Evolutionary conservation across 2,329 filamentous ascomycete species (phyloP).

Genomic region (Apiospora koreana): DNA sequence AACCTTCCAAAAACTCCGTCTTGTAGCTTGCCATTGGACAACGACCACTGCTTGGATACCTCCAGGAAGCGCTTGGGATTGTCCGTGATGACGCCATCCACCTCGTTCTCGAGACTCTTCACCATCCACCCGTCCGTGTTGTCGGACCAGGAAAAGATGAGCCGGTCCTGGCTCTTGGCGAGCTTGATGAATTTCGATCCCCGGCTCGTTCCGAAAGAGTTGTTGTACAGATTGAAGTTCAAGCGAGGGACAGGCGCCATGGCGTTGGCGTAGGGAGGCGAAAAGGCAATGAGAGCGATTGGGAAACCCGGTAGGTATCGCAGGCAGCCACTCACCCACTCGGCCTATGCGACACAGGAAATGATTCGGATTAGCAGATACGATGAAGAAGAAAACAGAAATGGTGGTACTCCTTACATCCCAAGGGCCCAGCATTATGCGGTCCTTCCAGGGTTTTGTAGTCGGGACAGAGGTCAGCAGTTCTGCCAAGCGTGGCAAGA

Average conservation of each 20-base stretch:
- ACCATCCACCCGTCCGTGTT: constrained; percentile 13
- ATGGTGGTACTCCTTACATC: background rate
- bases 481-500: background rate
- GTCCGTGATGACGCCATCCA: constrained; percentile 13
- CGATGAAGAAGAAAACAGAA: background rate
- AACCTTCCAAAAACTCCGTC: background rate
- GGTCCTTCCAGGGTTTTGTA: background rate
- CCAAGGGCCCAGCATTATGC: background rate
- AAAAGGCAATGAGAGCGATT: background rate
- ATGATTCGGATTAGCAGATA: background rate
- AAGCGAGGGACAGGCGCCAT: constrained; percentile 1
- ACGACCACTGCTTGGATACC: background rate
- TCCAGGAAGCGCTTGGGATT: constrained; percentile 11
- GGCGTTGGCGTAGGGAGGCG: constrained; percentile 3
- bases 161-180: background rate
- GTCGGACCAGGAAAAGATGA: constrained; percentile 12
- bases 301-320: background rate
- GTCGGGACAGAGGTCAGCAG: background rate
- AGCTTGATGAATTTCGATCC: background rate
- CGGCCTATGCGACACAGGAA: background rate
- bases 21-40: background rate
- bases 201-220: constrained; percentile 6
- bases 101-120: constrained; percentile 1
- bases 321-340: constrained; percentile 8
- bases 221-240: constrained; percentile 9